These are phyloP conservation scores for Floccularia luteovirens DNA, from an alignment of 768 basidiomycete genomes.

Conservation along the genomic window DNA sequence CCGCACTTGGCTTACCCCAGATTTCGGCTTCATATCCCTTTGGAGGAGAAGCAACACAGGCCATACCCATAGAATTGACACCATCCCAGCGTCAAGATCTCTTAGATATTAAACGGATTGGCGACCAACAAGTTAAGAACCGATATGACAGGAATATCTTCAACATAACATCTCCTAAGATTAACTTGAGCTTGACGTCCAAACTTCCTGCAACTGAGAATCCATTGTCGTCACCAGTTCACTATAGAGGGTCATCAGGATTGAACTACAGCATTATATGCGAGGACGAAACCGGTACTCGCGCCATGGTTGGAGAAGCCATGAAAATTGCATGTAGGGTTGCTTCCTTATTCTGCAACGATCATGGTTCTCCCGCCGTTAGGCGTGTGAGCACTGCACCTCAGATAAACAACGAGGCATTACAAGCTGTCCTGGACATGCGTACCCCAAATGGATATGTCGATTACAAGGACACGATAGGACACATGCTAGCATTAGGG, in stretches of 20 bases:
- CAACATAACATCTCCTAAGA: not conserved
- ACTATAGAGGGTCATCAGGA: slow-evolving; percentile 43
- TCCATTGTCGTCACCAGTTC: slow-evolving; percentile 17
- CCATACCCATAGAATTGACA: not conserved
- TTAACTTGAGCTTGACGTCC: not conserved
- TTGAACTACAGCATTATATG: slow-evolving; percentile 35
- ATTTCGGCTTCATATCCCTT: slow-evolving; percentile 31
- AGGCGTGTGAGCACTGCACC: slow-evolving; percentile 34
- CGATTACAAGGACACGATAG: slow-evolving; percentile 24
- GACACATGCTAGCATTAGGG: slow-evolving; percentile 22
- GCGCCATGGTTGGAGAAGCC: slow-evolving; percentile 61
- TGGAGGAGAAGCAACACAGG: slow-evolving; percentile 15
- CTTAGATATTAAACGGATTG: not conserved
- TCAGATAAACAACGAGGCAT: slow-evolving; percentile 16
- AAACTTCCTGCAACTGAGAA: not conserved
- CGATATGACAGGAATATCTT: not conserved
- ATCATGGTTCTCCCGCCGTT: slow-evolving; percentile 52
- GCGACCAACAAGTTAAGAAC: not conserved
- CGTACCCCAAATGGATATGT: slow-evolving; percentile 42
- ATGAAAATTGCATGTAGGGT: slow-evolving; percentile 78
- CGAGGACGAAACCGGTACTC: slow-evolving; percentile 28
- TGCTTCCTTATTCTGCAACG: slow-evolving; percentile 60
- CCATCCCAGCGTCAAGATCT: not conserved
- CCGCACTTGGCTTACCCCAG: slow-evolving; percentile 24
- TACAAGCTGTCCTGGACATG: slow-evolving; percentile 37